Conservation (phyloP, 805 yeast species). For the Sugiyamaella qingdaonensis region DNA sequence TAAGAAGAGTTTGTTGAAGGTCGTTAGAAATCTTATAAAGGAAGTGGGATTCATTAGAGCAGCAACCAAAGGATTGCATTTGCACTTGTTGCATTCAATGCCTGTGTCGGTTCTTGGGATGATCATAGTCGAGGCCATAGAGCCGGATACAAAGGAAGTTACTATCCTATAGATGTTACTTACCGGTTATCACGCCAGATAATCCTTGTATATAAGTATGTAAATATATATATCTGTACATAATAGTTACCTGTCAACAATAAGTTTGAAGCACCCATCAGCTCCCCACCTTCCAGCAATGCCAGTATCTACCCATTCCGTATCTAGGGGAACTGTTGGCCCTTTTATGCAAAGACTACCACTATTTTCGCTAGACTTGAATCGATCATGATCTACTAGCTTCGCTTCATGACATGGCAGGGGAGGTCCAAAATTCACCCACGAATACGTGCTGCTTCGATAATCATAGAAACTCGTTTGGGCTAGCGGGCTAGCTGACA, state of each 20-base stretch:
- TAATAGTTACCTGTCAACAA: not conserved
- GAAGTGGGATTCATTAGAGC: conserved; percentile 36
- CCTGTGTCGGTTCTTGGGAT: conserved; percentile 38
- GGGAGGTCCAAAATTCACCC: conserved; percentile 27
- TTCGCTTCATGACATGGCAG: conserved; percentile 30
- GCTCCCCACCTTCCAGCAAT: conserved; percentile 25
- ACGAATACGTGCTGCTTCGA: conserved; percentile 8
- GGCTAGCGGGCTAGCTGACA: conserved; percentile 30
- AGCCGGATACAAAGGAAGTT: conserved; percentile 30
- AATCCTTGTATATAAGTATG: not conserved
- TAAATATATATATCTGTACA: not conserved
- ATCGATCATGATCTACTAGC: conserved; percentile 22
- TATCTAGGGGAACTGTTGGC: conserved; percentile 16
- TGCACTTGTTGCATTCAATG: conserved; percentile 34
- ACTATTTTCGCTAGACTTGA: conserved; percentile 21
- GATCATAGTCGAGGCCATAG: conserved; percentile 37
- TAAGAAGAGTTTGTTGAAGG: conserved; percentile 29
- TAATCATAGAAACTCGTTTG: conserved; percentile 32
- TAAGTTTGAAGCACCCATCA: conserved; percentile 28
- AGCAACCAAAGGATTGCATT: conserved; percentile 33
- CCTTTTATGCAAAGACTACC: conserved; percentile 29
- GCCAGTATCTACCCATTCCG: conserved; percentile 26
- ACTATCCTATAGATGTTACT: not conserved
- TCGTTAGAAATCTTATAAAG: conserved; percentile 32
- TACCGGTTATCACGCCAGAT: not conserved